These are phyloP conservation scores for Chalciporus pseudorubinellus DNA, from an alignment of 768 basidiomycete genomes.

Conservation along the genomic window DNA sequence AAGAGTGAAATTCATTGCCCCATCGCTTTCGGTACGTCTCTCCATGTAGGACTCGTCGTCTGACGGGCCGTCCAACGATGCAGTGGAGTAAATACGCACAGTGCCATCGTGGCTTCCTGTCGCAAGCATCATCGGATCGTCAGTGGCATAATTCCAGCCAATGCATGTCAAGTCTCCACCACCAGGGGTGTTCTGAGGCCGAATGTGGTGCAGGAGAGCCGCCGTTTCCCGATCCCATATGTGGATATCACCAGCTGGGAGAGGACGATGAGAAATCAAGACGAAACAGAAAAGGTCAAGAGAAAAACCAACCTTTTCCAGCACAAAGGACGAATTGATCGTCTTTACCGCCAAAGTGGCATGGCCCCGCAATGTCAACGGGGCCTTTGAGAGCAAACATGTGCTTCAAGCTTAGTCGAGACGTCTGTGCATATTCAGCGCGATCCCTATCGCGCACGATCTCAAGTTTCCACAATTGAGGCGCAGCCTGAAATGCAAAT, in stretches of 20 bases:
- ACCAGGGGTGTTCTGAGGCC: constrained; percentile 48
- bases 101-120: constrained; percentile 77
- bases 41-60: constrained; percentile 28
- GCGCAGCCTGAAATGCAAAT: constrained; percentile 51
- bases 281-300: background rate
- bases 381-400: constrained; percentile 68
- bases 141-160: constrained; percentile 72
- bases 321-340: constrained; percentile 78
- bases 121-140: constrained; percentile 53
- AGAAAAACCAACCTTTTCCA: constrained; percentile 54
- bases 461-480: constrained; percentile 75
- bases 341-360: constrained; percentile 79
- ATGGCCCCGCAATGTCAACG: constrained; percentile 77
- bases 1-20: constrained; percentile 24
- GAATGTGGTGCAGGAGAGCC: constrained; percentile 66
- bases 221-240: constrained; percentile 86
- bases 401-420: constrained; percentile 47
- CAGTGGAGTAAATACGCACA: constrained; percentile 69
- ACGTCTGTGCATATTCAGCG: constrained; percentile 34
- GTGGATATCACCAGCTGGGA: constrained; percentile 77
- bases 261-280: background rate
- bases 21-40: constrained; percentile 21
- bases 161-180: constrained; percentile 72
- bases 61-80: constrained; percentile 21
- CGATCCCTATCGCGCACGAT: constrained; percentile 50